Evolutionary conservation across 169 alveolate species (phyloP).

Genomic region (Blepharisma undulans): DNA sequence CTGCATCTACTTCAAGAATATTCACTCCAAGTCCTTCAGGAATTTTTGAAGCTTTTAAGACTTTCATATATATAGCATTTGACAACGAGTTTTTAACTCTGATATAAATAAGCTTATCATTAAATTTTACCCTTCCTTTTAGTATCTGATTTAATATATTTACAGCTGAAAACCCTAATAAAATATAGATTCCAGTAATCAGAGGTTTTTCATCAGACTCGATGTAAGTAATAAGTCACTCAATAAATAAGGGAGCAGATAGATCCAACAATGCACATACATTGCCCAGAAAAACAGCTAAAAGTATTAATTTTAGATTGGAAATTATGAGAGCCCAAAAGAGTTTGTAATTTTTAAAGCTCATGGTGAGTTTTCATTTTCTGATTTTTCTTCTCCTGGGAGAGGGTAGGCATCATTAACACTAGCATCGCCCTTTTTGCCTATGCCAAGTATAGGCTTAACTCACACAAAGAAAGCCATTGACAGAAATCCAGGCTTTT

Average conservation of each 20-base stretch:
- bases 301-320: background rate
- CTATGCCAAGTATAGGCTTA: background rate
- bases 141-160: background rate
- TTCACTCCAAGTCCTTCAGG: constrained; percentile 25
- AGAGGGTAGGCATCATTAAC: background rate
- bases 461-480: background rate
- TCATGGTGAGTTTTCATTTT: background rate
- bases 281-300: background rate
- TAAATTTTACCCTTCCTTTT: background rate
- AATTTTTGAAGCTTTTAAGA: background rate
- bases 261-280: background rate
- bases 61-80: background rate
- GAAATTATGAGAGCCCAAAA: background rate
- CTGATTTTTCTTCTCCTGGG: background rate
- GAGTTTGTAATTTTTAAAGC: background rate
- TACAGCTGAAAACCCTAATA: background rate
- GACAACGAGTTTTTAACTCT: background rate
- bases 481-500: background rate
- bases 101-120: background rate
- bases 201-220: background rate
- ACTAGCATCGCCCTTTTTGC: background rate
- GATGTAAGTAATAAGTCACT: background rate
- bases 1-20: constrained; percentile 9
- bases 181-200: background rate
- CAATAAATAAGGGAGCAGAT: background rate